These are phyloP conservation scores for Coniosporium tulheliwenetii DNA, from an alignment of 2,329 filamentous ascomycete species.

Conservation along the genomic window DNA sequence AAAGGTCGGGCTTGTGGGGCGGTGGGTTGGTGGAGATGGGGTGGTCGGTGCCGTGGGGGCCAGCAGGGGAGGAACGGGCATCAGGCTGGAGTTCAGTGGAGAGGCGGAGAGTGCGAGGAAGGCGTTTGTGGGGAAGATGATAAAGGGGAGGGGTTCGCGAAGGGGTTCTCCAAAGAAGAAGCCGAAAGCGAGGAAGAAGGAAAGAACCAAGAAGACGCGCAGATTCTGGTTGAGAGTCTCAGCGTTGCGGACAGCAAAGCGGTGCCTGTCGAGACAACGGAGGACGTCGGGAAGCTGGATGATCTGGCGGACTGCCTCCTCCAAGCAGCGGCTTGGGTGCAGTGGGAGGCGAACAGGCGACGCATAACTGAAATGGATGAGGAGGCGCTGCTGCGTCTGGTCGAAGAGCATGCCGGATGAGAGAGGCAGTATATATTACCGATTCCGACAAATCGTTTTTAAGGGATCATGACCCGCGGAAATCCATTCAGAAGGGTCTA, in stretches of 20 bases:
- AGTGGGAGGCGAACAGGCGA: slow-evolving; percentile 50
- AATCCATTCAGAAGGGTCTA: too few relatives aligned
- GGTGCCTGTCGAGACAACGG: too few relatives aligned
- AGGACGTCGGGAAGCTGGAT: slow-evolving; percentile 44
- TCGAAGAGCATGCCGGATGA: background rate
- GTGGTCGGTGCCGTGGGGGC: too few relatives aligned
- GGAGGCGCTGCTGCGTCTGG: background rate
- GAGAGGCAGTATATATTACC: too few relatives aligned
- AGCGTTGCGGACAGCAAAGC: slow-evolving; percentile 5
- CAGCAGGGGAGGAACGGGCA: too few relatives aligned
- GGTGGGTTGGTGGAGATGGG: slow-evolving; percentile 28
- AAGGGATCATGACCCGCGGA: too few relatives aligned
- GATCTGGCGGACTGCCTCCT: slow-evolving; percentile 68
- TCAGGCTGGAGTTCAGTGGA: slow-evolving; percentile 12
- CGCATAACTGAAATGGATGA: slow-evolving; percentile 6
- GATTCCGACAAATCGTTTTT: too few relatives aligned
- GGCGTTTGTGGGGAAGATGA: slow-evolving; percentile 18
- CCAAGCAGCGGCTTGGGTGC: slow-evolving; percentile 61
- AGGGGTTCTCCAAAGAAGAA: slow-evolving; percentile 7
- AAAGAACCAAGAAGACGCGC: slow-evolving; percentile 7
- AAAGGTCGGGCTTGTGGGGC: slow-evolving; percentile 47
- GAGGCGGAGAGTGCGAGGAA: slow-evolving; percentile 20
- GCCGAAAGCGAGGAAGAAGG: slow-evolving; percentile 8
- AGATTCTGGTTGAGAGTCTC: background rate
- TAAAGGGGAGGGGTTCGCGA: slow-evolving; percentile 6